Percentiles rank a stretch among this genome's conserved stretches.
phyloP scores from a whole-genome alignment of 2,329 filamentous ascomycete genomes.

The Botryotinia globosa region DNA sequence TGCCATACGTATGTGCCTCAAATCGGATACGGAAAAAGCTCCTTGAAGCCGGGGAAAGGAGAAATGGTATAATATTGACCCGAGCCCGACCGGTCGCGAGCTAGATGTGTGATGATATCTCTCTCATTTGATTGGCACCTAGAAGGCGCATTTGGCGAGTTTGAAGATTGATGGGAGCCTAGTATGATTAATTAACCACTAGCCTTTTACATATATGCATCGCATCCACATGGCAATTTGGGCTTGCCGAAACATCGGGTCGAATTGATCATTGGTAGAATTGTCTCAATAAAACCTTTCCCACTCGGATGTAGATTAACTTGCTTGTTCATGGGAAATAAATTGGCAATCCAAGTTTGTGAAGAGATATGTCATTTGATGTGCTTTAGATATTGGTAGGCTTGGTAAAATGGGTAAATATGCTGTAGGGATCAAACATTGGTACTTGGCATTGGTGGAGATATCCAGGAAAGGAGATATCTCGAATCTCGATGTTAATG shows the following conservation, averaged over 20 bases:
- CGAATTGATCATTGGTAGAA: neutral
- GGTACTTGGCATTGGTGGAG: neutral
- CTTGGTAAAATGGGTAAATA: conserved; percentile 1
- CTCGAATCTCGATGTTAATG: neutral
- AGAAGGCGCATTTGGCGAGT: neutral
- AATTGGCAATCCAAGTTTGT: neutral
- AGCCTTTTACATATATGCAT: neutral
- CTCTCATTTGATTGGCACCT: neutral
- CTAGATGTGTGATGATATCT: neutral
- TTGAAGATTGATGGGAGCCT: conserved; percentile 9
- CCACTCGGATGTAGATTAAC: neutral
- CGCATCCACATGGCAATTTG: neutral
- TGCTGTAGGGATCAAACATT: neutral
- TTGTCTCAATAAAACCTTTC: neutral
- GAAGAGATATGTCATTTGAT: neutral
- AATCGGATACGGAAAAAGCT: neutral
- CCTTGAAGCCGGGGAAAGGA: neutral
- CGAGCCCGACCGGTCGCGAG: neutral
- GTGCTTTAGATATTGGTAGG: neutral
- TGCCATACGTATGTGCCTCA: neutral
- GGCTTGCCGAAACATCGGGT: neutral
- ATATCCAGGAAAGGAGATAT: neutral
- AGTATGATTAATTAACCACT: neutral
- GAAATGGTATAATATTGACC: neutral
- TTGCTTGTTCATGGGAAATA: neutral